Percentiles rank a stretch among this genome's conserved stretches.
Evolutionary conservation across 2,329 filamentous ascomycete genomes (phyloP).

Genomic region (Thielaviopsis punctulata): DNA sequence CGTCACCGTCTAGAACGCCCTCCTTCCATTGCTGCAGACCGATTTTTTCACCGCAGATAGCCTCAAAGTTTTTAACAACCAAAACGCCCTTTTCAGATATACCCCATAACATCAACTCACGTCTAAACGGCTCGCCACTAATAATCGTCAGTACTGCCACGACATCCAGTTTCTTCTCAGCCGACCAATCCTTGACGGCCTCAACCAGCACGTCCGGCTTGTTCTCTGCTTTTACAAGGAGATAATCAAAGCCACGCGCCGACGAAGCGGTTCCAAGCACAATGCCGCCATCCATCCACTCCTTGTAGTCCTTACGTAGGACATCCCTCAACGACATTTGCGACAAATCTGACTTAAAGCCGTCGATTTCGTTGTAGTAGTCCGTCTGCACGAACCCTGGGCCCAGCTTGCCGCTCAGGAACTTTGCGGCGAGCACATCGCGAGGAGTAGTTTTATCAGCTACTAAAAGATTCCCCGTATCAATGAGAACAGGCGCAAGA

Average conservation of each 20-base stretch:
- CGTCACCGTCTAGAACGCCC: slow-evolving; percentile 27
- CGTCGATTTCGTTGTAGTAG: slow-evolving; percentile 43
- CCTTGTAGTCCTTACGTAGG: slow-evolving; percentile 70
- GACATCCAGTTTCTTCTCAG: slow-evolving; percentile 43
- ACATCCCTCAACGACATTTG: slow-evolving; percentile 46
- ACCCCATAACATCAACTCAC: slow-evolving; percentile 54
- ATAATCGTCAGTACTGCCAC: slow-evolving; percentile 54
- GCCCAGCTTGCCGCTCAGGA: slow-evolving; percentile 34
- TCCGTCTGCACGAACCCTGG: slow-evolving; percentile 29
- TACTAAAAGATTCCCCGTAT: slow-evolving; percentile 48
- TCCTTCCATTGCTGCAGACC: slow-evolving; percentile 37
- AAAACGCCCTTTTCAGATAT: slow-evolving; percentile 29
- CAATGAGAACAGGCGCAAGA: slow-evolving; percentile 54
- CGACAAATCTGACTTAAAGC: slow-evolving; percentile 52
- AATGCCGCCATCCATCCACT: slow-evolving; percentile 44
- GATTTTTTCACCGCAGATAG: slow-evolving; percentile 28
- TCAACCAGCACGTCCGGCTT: slow-evolving; percentile 27
- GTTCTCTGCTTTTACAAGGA: slow-evolving; percentile 35
- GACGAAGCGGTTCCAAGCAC: slow-evolving; percentile 47
- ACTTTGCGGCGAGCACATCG: slow-evolving; percentile 40
- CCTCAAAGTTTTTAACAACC: slow-evolving; percentile 38
- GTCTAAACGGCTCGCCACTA: slow-evolving; percentile 36
- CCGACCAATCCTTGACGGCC: slow-evolving; percentile 33
- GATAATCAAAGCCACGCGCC: slow-evolving; percentile 44
- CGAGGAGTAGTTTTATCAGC: slow-evolving; percentile 46